Evolutionary conservation across 495 filamentous ascomycete species (phyloP).

Genomic region (Halenospora varia): DNA sequence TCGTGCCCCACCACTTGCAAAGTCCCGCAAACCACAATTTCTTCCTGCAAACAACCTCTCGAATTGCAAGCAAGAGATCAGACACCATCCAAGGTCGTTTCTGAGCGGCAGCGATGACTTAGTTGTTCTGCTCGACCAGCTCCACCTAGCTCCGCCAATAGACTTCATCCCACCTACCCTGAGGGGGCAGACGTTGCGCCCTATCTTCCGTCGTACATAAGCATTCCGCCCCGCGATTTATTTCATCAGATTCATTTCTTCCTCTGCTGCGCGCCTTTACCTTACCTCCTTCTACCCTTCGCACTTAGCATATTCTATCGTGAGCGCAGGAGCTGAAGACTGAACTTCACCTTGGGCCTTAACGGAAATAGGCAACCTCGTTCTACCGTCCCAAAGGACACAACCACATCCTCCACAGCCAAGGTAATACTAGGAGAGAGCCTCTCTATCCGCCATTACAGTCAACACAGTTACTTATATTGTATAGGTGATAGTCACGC

Average conservation of each 20-base stretch:
- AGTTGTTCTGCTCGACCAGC: constrained; percentile 20
- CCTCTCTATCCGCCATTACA: neutral
- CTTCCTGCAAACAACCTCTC: constrained; percentile 9
- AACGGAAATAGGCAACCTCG: constrained; percentile 1
- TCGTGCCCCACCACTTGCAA: neutral
- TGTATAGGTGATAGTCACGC: constrained; percentile 1
- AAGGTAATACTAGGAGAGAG: neutral
- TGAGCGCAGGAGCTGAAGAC: neutral
- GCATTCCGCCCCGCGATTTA: neutral
- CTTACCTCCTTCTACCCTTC: neutral
- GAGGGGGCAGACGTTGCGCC: neutral
- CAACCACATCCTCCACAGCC: neutral
- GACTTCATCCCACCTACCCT: constrained; percentile 11
- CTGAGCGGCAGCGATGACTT: constrained; percentile 15
- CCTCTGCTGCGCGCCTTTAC: neutral
- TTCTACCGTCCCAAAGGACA: neutral
- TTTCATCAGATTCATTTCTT: neutral
- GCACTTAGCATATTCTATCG: neutral
- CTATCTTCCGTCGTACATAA: neutral
- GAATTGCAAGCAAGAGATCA: constrained; percentile 14
- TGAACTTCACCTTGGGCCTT: neutral
- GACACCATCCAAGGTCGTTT: constrained; percentile 13
- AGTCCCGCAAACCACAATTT: neutral
- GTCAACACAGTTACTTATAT: neutral
- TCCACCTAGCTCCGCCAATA: constrained; percentile 16